Percentiles rank a stretch among this genome's conserved stretches.
phyloP scores from a whole-genome alignment of 2,329 filamentous ascomycete species.

The Penicillium sp. region DNA sequence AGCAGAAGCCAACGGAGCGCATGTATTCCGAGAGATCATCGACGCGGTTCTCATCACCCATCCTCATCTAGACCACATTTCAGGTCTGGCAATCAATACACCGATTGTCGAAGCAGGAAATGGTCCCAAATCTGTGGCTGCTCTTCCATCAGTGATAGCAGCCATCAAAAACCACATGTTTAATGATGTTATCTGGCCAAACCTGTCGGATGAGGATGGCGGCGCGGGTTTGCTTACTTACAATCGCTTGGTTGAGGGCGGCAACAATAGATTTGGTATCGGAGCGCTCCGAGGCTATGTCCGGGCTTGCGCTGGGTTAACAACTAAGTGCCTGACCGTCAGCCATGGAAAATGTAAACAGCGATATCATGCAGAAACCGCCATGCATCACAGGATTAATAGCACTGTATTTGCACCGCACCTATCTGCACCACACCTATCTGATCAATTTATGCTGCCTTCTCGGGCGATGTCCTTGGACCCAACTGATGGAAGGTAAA shows the following conservation, averaged over 20 bases:
- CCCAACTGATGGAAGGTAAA: constrained; percentile 39
- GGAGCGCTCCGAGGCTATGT: constrained; percentile 82
- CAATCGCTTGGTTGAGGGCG: constrained; percentile 83
- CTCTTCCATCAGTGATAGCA: constrained; percentile 83
- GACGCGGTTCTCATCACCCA: constrained; percentile 93
- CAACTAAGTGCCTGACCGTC: constrained; percentile 84
- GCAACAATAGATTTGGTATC: constrained; percentile 80
- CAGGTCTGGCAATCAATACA: constrained; percentile 91
- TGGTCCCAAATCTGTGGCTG: constrained; percentile 81
- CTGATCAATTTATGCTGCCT: constrained; percentile 54
- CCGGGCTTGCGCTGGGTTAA: constrained; percentile 84
- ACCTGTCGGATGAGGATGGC: constrained; percentile 92
- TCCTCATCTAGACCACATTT: constrained; percentile 93
- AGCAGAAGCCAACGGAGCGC: constrained; percentile 75
- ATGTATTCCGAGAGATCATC: constrained; percentile 78
- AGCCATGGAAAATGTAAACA: constrained; percentile 90
- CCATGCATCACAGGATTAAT: constrained; percentile 63
- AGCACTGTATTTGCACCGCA: constrained; percentile 41
- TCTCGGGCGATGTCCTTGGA: constrained; percentile 39
- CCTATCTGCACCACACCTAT: constrained; percentile 41
- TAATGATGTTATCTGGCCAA: constrained; percentile 98
- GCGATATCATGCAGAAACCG: constrained; percentile 54
- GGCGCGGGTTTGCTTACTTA: constrained; percentile 92
- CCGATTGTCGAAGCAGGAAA: constrained; percentile 78
- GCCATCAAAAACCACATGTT: constrained; percentile 95